Evolutionary conservation across 176 grass and related monocot species (phyloP).

Genomic region (Aegilops tauschii): DNA sequence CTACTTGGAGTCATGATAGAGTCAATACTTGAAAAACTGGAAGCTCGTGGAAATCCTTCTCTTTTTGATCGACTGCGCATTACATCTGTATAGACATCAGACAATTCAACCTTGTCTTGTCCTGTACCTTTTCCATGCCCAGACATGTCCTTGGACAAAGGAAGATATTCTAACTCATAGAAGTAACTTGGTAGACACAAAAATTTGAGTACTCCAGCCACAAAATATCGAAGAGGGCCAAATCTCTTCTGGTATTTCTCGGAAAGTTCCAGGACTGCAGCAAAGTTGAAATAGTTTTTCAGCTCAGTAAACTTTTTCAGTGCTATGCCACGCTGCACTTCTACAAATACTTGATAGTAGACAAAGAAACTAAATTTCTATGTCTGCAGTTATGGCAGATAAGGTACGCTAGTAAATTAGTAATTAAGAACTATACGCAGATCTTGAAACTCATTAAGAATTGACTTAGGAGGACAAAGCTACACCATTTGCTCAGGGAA

Average conservation of each 20-base stretch:
- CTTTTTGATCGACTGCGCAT: slow-evolving; percentile 57
- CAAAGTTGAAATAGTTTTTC: slow-evolving; percentile 27
- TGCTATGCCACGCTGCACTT: neutral
- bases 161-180: slow-evolving; percentile 97
- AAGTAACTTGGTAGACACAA: slow-evolving; percentile 90
- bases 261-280: slow-evolving; percentile 94
- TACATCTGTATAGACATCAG: slow-evolving; percentile 68
- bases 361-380: neutral
- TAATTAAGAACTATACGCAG: neutral
- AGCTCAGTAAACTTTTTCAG: neutral
- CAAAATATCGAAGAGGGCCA: slow-evolving; percentile 90
- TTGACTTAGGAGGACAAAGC: neutral
- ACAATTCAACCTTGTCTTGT: slow-evolving; percentile 34
- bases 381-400: neutral
- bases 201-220: slow-evolving; percentile 93
- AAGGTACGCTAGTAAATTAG: neutral
- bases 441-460: slow-evolving; percentile 12
- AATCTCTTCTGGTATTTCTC: slow-evolving; percentile 96
- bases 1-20: slow-evolving; percentile 86
- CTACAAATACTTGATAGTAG: slow-evolving; percentile 11
- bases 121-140: slow-evolving; percentile 50
- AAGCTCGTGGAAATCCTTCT: slow-evolving; percentile 82
- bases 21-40: slow-evolving; percentile 97
- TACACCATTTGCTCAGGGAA: neutral
- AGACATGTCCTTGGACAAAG: slow-evolving; percentile 43